A percentile compares a stretch with the other conserved stretches of the same genome.
phyloP scores from a whole-genome alignment of 1,284 basidiomycete species.

The Xanthoconium separans region DNA sequence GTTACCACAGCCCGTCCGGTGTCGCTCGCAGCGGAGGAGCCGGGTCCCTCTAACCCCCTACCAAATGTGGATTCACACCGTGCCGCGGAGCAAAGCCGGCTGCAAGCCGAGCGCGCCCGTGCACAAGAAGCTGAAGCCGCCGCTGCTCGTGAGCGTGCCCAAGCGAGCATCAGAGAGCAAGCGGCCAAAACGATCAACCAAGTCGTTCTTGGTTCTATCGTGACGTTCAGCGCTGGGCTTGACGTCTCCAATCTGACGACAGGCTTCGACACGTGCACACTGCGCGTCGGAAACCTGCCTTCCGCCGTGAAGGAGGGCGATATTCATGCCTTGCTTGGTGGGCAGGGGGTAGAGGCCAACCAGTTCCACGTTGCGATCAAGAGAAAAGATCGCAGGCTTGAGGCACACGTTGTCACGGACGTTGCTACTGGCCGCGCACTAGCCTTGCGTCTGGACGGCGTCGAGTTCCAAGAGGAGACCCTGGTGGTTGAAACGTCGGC shows the following conservation, averaged over 20 bases:
- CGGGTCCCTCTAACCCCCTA: background rate
- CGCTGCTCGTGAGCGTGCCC: slow-evolving; percentile 17
- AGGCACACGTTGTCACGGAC: slow-evolving; percentile 41
- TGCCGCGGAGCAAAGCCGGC: background rate
- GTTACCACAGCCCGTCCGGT: background rate
- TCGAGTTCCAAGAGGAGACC: slow-evolving; percentile 41
- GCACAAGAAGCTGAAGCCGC: slow-evolving; percentile 6
- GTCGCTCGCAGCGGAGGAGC: background rate
- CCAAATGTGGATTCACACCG: background rate
- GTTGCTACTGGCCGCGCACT: slow-evolving; percentile 38
- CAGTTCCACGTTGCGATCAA: slow-evolving; percentile 36
- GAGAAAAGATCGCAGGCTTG: slow-evolving; percentile 18
- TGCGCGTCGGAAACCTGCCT: slow-evolving; percentile 45
- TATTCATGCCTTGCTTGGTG: slow-evolving; percentile 38
- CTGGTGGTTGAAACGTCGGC: slow-evolving; percentile 40
- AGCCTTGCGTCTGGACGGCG: slow-evolving; percentile 40
- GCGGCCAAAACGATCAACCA: slow-evolving; percentile 40
- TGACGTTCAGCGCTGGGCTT: slow-evolving; percentile 48
- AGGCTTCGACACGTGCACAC: slow-evolving; percentile 49
- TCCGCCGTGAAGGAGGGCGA: slow-evolving; percentile 36
- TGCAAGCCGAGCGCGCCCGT: background rate
- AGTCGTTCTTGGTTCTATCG: slow-evolving; percentile 46
- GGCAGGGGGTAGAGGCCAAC: slow-evolving; percentile 36
- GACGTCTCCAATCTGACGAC: slow-evolving; percentile 40
- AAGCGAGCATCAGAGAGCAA: slow-evolving; percentile 29